These are phyloP conservation scores for Fusarium liriodendri DNA, from an alignment of 2,329 filamentous ascomycete genomes.

Conservation along the genomic window DNA sequence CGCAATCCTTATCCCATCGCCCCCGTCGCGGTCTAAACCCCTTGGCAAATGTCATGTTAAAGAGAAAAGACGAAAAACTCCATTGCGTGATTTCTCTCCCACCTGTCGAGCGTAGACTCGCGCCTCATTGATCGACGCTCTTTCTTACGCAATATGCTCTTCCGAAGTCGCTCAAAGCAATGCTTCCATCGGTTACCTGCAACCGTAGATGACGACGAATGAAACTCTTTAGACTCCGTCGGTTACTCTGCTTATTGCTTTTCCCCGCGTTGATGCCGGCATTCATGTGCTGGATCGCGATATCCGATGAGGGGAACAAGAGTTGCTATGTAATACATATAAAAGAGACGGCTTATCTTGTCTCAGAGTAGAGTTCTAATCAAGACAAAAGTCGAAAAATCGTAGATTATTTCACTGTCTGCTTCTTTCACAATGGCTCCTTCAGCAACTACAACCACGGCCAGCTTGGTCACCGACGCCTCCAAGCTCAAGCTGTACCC, in stretches of 20 bases:
- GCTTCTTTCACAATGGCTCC: slow-evolving; percentile 34
- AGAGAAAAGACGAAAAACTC: not conserved
- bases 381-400: not conserved
- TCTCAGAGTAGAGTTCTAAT: not conserved
- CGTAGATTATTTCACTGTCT: not conserved
- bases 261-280: slow-evolving; percentile 27
- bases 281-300: slow-evolving; percentile 19
- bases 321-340: slow-evolving; percentile 13
- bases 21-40: not conserved
- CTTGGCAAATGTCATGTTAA: not conserved
- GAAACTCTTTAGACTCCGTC: not conserved
- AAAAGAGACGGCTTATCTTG: slow-evolving; percentile 22
- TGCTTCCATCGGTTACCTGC: not conserved
- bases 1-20: slow-evolving; percentile 30
- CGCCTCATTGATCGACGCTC: not conserved
- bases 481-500: slow-evolving; percentile 44
- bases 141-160: slow-evolving; percentile 30
- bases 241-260: not conserved
- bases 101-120: not conserved
- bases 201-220: slow-evolving; percentile 11
- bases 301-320: slow-evolving; percentile 9
- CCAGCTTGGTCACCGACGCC: slow-evolving; percentile 16
- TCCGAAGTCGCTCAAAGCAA: not conserved
- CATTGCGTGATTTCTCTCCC: slow-evolving; percentile 40
- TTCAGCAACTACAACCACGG: slow-evolving; percentile 38